These are phyloP conservation scores for Aegilops umbellulata DNA, from an alignment of 176 grass and related monocot species.

Conservation along the genomic window DNA sequence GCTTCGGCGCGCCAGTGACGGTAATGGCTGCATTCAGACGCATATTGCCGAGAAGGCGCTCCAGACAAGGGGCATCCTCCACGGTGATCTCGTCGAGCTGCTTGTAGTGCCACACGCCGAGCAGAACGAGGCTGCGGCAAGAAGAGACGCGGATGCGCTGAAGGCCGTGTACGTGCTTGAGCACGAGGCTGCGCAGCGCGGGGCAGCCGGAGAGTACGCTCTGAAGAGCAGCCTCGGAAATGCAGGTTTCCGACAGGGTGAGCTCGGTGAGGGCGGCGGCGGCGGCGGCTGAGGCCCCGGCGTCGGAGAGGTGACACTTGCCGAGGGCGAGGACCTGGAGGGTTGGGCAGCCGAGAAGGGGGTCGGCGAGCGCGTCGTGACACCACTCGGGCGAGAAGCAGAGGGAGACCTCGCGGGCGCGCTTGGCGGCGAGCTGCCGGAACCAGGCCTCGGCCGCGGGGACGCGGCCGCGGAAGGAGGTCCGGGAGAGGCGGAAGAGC, in stretches of 20 bases:
- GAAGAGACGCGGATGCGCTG: constrained; percentile 19
- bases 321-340: constrained; percentile 35
- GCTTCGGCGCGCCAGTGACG: not conserved
- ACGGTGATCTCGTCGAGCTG: constrained; percentile 31
- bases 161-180: constrained; percentile 35
- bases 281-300: not conserved
- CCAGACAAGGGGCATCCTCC: constrained; percentile 26
- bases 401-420: constrained; percentile 10
- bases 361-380: constrained; percentile 25
- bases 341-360: not conserved
- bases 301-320: constrained; percentile 28
- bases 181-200: constrained; percentile 26
- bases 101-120: constrained; percentile 37
- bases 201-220: constrained; percentile 30
- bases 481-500: constrained; percentile 8
- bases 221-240: constrained; percentile 17
- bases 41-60: constrained; percentile 31
- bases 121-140: constrained; percentile 24
- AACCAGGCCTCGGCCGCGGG: constrained; percentile 23
- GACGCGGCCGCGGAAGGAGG: constrained; percentile 12
- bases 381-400: constrained; percentile 21
- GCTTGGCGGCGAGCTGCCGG: constrained; percentile 9
- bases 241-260: not conserved
- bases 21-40: constrained; percentile 15
- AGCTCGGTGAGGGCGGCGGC: constrained; percentile 27